phyloP scores from a whole-genome alignment of 2,329 filamentous ascomycete species.

The Pseudocercospora vitis region DNA sequence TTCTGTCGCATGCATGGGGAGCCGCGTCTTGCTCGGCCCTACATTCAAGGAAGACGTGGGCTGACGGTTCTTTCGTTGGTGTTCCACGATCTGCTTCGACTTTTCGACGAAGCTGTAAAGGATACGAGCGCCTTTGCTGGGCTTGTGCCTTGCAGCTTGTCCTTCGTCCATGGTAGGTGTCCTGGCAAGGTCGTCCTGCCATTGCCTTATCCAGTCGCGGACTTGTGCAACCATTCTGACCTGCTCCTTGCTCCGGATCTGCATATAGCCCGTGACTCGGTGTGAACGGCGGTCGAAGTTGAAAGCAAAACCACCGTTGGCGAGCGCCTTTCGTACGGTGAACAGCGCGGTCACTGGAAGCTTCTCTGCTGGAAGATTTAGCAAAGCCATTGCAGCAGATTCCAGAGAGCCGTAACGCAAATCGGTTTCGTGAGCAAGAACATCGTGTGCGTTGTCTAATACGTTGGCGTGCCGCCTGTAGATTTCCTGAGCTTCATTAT shows the following conservation, averaged over 20 bases:
- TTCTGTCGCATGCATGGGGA: constrained; percentile 24
- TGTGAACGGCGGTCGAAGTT: constrained; percentile 52
- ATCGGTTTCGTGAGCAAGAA: constrained; percentile 46
- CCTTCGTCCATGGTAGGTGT: constrained; percentile 22
- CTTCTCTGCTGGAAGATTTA: constrained; percentile 35
- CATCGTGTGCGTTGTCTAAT: constrained; percentile 52
- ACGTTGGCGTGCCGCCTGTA: constrained; percentile 49
- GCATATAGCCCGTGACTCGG: constrained; percentile 60
- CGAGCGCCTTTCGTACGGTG: constrained; percentile 67
- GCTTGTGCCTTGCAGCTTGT: constrained; percentile 19
- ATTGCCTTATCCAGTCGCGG: constrained; percentile 55
- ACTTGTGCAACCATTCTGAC: constrained; percentile 54
- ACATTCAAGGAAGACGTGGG: constrained; percentile 37
- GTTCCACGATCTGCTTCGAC: constrained; percentile 41
- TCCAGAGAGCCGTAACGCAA: constrained; percentile 50
- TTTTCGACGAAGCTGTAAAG: constrained; percentile 46
- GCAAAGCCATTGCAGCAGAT: constrained; percentile 48
- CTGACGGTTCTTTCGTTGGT: constrained; percentile 43
- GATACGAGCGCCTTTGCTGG: constrained; percentile 28
- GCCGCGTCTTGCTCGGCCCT: constrained; percentile 41
- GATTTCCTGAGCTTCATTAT: constrained; percentile 46
- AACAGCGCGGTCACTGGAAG: constrained; percentile 53
- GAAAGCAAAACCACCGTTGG: constrained; percentile 62
- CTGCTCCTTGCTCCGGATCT: constrained; percentile 60
- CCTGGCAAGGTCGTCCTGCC: constrained; percentile 50